phyloP scores from a whole-genome alignment of 257 asterid species.

The Solanum piurae region DNA sequence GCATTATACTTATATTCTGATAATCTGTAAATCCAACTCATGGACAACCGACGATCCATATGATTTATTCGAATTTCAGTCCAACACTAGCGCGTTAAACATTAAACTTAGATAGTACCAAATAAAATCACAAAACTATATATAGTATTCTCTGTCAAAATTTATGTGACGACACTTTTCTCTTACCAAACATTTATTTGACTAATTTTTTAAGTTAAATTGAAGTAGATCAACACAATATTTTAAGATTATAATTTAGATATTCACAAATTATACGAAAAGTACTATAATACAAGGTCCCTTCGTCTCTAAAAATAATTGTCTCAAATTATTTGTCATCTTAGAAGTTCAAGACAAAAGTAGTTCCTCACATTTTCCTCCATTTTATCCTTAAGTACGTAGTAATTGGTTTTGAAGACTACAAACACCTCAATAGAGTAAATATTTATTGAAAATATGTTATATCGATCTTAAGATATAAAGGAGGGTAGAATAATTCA shows the following conservation, averaged over 20 bases:
- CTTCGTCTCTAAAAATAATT: neutral
- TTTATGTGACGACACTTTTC: too few relatives aligned
- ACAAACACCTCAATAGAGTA: neutral
- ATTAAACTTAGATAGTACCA: neutral
- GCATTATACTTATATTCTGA: neutral
- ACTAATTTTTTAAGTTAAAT: too few relatives aligned
- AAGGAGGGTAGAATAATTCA: neutral
- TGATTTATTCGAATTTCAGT: neutral
- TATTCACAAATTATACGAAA: neutral
- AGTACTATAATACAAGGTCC: neutral
- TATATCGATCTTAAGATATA: neutral
- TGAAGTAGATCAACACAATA: neutral
- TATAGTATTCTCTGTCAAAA: too few relatives aligned
- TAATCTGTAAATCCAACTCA: neutral
- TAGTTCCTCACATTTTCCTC: neutral
- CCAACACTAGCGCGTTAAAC: neutral
- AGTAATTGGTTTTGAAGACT: neutral
- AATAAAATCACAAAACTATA: neutral
- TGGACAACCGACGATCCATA: neutral
- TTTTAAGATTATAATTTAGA: neutral
- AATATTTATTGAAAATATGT: neutral
- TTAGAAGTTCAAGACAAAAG: neutral
- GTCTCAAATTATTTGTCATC: neutral
- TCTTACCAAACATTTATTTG: too few relatives aligned
- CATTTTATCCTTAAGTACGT: neutral